These are phyloP conservation scores for Podosphaera xanthii DNA, from an alignment of 2,329 filamentous ascomycete genomes.

Conservation along the genomic window DNA sequence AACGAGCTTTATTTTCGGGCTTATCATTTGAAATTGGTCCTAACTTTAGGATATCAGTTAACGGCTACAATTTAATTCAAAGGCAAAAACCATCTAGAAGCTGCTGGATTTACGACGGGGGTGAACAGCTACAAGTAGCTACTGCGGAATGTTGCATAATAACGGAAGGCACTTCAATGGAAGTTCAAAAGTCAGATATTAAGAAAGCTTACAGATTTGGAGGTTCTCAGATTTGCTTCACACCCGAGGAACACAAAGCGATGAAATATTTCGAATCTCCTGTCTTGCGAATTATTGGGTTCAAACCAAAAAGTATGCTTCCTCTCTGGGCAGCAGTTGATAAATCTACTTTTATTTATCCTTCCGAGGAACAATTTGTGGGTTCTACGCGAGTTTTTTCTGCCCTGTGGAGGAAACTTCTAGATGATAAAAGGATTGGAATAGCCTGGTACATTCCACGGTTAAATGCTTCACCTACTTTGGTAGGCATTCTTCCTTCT, in stretches of 20 bases:
- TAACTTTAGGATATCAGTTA: constrained; percentile 66
- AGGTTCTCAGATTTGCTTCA: constrained; percentile 70
- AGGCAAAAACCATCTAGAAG: constrained; percentile 59
- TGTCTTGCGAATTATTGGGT: constrained; percentile 73
- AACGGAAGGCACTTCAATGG: constrained; percentile 53
- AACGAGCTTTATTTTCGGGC: constrained; percentile 66
- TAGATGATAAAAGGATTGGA: constrained; percentile 57
- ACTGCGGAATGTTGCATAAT: constrained; percentile 50
- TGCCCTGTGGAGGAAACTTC: constrained; percentile 68
- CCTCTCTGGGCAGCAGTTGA: constrained; percentile 69
- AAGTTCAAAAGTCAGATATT: constrained; percentile 59
- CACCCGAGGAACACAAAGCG: constrained; percentile 55
- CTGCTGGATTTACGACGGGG: constrained; percentile 71
- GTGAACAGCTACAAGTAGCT: constrained; percentile 66
- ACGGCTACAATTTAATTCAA: constrained; percentile 78
- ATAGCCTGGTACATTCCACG: constrained; percentile 79
- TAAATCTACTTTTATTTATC: constrained; percentile 81
- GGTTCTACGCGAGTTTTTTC: constrained; percentile 87
- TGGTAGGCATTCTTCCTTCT: constrained; percentile 67
- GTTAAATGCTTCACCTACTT: constrained; percentile 51
- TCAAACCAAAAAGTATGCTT: constrained; percentile 57
- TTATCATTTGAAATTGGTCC: constrained; percentile 77
- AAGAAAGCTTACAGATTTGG: constrained; percentile 93
- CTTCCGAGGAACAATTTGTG: constrained; percentile 70
- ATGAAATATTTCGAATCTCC: constrained; percentile 65